Conservation (phyloP, 2,329 filamentous ascomycete genomes). For the Penicillium brevicompactum region DNA sequence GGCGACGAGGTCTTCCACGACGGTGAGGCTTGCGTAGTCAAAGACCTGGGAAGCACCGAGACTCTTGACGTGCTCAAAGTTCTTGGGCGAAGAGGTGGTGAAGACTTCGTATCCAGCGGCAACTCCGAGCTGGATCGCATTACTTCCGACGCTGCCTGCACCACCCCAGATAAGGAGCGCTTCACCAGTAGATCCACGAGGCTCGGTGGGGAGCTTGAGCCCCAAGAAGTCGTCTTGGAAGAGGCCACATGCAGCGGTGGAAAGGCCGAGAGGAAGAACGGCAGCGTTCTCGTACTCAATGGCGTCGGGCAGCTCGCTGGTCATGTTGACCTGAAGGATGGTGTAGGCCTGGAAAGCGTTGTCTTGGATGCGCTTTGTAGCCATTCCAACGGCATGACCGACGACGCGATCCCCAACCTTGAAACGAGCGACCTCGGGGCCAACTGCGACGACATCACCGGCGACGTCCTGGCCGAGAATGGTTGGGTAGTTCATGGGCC, state of each 20-base stretch:
- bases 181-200: constrained; percentile 18
- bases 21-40: constrained; percentile 42
- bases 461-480: constrained; percentile 49
- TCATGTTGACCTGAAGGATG: constrained; percentile 19
- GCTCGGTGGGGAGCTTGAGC: constrained; percentile 11
- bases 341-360: constrained; percentile 32
- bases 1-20: constrained; percentile 14
- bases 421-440: constrained; percentile 13
- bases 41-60: constrained; percentile 50
- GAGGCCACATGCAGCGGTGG: constrained; percentile 36
- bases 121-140: constrained; percentile 47
- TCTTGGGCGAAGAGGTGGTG: constrained; percentile 42
- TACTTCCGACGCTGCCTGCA: constrained; percentile 49
- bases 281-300: constrained; percentile 33
- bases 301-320: constrained; percentile 27
- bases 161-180: constrained; percentile 56
- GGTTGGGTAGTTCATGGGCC: constrained; percentile 24
- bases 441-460: constrained; percentile 34
- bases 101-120: constrained; percentile 46
- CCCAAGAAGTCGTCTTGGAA: constrained; percentile 27
- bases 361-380: constrained; percentile 1
- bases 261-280: constrained; percentile 38
- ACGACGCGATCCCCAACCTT: constrained; percentile 15
- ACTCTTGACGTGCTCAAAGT: constrained; percentile 47
- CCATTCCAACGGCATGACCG: not conserved